These are phyloP conservation scores for Pseudonitzschia pungens DNA, from an alignment of 108 stramenopile species.

Conservation along the genomic window DNA sequence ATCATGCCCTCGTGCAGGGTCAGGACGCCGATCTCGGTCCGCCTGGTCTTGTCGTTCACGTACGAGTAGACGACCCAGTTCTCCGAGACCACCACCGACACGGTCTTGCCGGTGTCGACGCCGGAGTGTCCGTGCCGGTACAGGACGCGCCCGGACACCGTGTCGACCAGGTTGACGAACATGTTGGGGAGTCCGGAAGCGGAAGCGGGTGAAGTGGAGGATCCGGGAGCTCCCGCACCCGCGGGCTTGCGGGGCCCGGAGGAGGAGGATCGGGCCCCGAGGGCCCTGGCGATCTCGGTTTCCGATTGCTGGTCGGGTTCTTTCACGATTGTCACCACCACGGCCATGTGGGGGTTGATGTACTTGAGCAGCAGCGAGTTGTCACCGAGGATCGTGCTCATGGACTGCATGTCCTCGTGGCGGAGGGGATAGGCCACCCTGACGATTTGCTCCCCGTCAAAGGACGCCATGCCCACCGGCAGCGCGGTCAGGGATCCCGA, in stretches of 20 bases:
- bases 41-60: slow-evolving; percentile 80
- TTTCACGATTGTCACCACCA: slow-evolving; percentile 65
- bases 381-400: slow-evolving; percentile 86
- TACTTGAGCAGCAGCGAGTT: slow-evolving; percentile 93
- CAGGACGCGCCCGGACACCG: slow-evolving; percentile 88
- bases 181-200: slow-evolving; percentile 48
- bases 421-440: slow-evolving; percentile 72
- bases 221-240: slow-evolving; percentile 44
- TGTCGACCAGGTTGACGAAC: slow-evolving; percentile 85
- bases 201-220: slow-evolving; percentile 17
- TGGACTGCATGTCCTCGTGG: slow-evolving; percentile 77
- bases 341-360: slow-evolving; percentile 90
- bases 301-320: slow-evolving; percentile 28
- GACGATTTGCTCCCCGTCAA: slow-evolving; percentile 73
- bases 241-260: slow-evolving; percentile 24
- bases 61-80: slow-evolving; percentile 94
- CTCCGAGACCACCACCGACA: slow-evolving; percentile 84
- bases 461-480: slow-evolving; percentile 58
- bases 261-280: slow-evolving; percentile 2
- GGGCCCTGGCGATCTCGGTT: slow-evolving; percentile 17
- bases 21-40: slow-evolving; percentile 87
- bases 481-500: slow-evolving; percentile 22
- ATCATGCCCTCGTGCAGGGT: slow-evolving; percentile 96
- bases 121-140: slow-evolving; percentile 86
- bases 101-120: slow-evolving; percentile 45